Evolutionary conservation across 164 flowering plant genomes (phyloP), one percentile per base, ranked within the genome.

Genomic region (Macadamia integrifolia): DNA sequence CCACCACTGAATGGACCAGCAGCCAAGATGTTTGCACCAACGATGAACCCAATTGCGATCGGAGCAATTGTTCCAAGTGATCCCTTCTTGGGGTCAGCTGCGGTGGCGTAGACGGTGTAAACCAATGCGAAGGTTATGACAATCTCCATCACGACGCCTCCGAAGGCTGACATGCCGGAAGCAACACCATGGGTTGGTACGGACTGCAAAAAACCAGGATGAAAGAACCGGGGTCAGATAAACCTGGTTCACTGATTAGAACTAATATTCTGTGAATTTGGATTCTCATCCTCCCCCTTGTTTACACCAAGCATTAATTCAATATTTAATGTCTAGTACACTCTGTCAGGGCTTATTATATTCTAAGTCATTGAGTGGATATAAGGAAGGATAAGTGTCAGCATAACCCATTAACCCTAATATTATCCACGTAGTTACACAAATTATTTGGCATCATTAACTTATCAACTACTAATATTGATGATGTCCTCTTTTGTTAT

Each of bases 1-100:
- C 86, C 92, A 58, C 92, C 92, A 46, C 83, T 79, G 78, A 85
- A 87, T n/a, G 89, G 86, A 61, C 89, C 92, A 0, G 85, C 92
- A 0, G 89, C 92, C 1, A 87, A 67, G 52, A 87, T 87, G 81
- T 87, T 87, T 1, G 89, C 92, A 28, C 92, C 92, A 5, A 87
- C 92, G 7, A 87, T 85, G 84, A 87, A 84, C 11, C 92, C 92
- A 48, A 87, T 87, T 11, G 92, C 92, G 12, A 87, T 83, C 15
- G 92, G 92, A 0, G 92, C 92, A 40, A 87, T 77, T 11, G 78
- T 86, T 35, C 88, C 88, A 0, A 87, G 62, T 0, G 84, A 71
- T 15, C 87, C 88, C 81, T 84, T 87, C 80, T 84, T 84, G 32
- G 92, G 92, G 71, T 87, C 92, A 0, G 83, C 92, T 0, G 92